A percentile compares a stretch with the other conserved stretches of the same genome.
phyloP scores from a whole-genome alignment of 805 yeast genomes.

The Barnettozyma sp. region DNA sequence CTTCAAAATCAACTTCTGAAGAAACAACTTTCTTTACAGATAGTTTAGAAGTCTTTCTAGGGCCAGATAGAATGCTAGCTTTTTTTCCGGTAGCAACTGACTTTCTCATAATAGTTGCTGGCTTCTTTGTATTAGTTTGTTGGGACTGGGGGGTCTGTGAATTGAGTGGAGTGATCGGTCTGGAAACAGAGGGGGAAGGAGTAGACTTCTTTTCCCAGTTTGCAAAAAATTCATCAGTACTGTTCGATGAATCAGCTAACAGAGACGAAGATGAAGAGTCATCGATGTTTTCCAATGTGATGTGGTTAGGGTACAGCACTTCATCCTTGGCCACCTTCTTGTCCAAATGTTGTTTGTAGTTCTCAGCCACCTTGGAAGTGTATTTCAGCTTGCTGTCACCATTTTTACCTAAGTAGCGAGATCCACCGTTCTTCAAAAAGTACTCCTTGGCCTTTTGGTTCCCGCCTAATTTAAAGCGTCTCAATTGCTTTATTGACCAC shows the following conservation, averaged over 20 bases:
- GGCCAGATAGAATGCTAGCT: conserved; percentile 43
- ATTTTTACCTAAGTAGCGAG: conserved; percentile 49
- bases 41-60: conserved; percentile 50
- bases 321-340: conserved; percentile 62
- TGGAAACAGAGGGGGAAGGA: conserved; percentile 27
- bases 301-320: conserved; percentile 60
- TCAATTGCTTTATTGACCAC: conserved; percentile 86
- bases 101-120: conserved; percentile 26
- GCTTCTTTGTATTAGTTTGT: conserved; percentile 22
- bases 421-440: conserved; percentile 80
- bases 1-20: conserved; percentile 53
- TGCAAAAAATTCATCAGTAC: conserved; percentile 82
- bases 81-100: conserved; percentile 26
- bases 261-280: conserved; percentile 31
- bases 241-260: conserved; percentile 31
- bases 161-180: conserved; percentile 24
- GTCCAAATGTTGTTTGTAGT: conserved; percentile 75
- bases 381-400: conserved; percentile 73
- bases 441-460: conserved; percentile 81
- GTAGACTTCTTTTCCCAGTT: conserved; percentile 80
- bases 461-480: conserved; percentile 92
- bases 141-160: too few relatives aligned
- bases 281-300: conserved; percentile 52
- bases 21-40: conserved; percentile 52
- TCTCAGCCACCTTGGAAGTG: conserved; percentile 69